Evolutionary conservation across 192 early-diverging fungal genomes (phyloP).

Genomic region (Allomyces macrogynus): DNA sequence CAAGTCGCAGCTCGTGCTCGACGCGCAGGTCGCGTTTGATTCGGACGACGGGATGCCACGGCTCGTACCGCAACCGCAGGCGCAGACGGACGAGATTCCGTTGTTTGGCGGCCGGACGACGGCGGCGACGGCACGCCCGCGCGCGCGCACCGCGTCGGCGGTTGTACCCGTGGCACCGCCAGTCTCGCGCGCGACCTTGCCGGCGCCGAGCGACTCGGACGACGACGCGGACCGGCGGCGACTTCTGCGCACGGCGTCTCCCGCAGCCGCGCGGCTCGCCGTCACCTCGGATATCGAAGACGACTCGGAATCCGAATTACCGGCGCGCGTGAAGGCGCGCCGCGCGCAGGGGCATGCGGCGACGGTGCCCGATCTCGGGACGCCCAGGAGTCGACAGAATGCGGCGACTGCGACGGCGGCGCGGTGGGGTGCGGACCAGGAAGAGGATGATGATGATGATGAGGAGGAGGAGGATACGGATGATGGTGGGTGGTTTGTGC

Average conservation of each 20-base stretch:
- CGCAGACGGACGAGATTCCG: background rate
- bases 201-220: background rate
- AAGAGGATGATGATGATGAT: background rate
- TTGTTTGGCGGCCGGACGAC: background rate
- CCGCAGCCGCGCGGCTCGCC: too few species aligned
- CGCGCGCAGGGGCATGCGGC: background rate
- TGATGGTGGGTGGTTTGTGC: background rate
- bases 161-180: background rate
- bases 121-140: background rate
- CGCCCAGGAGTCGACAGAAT: background rate
- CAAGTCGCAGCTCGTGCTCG: background rate
- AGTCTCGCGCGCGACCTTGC: background rate
- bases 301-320: too few species aligned
- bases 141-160: background rate
- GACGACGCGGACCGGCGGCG: background rate
- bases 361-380: background rate
- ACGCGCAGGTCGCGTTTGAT: background rate
- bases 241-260: background rate
- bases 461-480: background rate
- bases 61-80: background rate
- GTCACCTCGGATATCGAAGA: too few species aligned
- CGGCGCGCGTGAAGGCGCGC: too few species aligned
- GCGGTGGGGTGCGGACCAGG: background rate
- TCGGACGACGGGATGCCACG: background rate
- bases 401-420: too few species aligned